Conservation (phyloP, 2,329 filamentous ascomycete species). For the Cladobotryum protrusum region DNA sequence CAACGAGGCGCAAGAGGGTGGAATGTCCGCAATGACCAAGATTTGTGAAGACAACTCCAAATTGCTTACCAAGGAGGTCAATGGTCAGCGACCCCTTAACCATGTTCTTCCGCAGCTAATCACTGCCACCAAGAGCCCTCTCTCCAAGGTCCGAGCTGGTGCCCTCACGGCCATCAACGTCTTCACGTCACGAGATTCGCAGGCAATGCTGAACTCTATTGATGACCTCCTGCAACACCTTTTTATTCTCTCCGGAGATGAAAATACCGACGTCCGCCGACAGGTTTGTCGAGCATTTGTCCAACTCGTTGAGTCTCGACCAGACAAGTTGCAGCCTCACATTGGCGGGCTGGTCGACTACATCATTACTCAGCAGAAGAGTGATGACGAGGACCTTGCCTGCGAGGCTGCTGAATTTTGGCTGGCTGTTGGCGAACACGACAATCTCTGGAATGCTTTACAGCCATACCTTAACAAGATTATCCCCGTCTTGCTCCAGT, state of each 20-base stretch:
- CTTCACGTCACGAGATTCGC: slow-evolving; percentile 79
- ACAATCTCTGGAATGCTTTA: slow-evolving; percentile 68
- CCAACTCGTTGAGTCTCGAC: slow-evolving; percentile 81
- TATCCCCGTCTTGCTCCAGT: slow-evolving; percentile 82
- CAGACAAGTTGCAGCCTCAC: slow-evolving; percentile 85
- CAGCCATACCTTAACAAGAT: slow-evolving; percentile 76
- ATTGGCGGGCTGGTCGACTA: slow-evolving; percentile 86
- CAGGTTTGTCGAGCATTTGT: slow-evolving; percentile 93
- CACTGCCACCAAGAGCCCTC: slow-evolving; percentile 71
- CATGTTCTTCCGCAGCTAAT: slow-evolving; percentile 88
- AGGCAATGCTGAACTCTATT: slow-evolving; percentile 73
- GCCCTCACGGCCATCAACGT: slow-evolving; percentile 84
- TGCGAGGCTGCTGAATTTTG: slow-evolving; percentile 97
- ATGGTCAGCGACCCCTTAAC: slow-evolving; percentile 80
- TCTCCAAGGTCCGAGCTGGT: slow-evolving; percentile 70
- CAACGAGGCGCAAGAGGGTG: slow-evolving; percentile 76
- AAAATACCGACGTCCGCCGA: slow-evolving; percentile 74
- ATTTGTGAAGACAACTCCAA: slow-evolving; percentile 95
- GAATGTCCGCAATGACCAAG: slow-evolving; percentile 87
- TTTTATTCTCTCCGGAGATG: slow-evolving; percentile 73
- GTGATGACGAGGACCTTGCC: slow-evolving; percentile 81
- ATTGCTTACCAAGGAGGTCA: slow-evolving; percentile 78
- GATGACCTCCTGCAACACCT: slow-evolving; percentile 77
- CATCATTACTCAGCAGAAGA: slow-evolving; percentile 82
- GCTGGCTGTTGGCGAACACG: slow-evolving; percentile 86